These are phyloP conservation scores for Backusella macrospora DNA, from an alignment of 192 early-diverging fungal species.

Conservation along the genomic window DNA sequence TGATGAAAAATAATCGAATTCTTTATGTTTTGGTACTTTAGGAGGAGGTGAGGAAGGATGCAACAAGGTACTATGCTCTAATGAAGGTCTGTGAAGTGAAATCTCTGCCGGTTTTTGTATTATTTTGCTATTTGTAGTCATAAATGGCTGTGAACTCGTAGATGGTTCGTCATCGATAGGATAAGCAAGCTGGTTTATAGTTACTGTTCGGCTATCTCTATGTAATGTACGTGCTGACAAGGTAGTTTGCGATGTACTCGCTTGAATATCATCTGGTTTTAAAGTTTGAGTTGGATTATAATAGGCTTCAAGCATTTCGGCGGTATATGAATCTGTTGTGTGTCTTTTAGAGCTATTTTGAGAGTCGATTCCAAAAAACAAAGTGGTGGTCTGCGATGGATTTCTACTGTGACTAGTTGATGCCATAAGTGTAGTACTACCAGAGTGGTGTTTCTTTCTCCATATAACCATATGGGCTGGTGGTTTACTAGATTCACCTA, in stretches of 20 bases:
- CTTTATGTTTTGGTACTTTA: background rate
- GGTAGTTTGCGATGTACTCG: background rate
- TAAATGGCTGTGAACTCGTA: background rate
- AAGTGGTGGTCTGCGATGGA: background rate
- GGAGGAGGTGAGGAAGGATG: constrained; percentile 6
- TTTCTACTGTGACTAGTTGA: background rate
- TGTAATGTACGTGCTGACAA: background rate
- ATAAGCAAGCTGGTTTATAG: background rate
- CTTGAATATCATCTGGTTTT: constrained; percentile 12
- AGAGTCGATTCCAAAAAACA: background rate
- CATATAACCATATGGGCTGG: constrained; percentile 19
- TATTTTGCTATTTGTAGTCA: background rate
- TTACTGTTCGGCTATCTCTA: background rate
- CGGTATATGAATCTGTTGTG: background rate
- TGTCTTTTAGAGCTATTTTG: background rate
- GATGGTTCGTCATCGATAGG: background rate
- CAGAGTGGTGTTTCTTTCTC: background rate
- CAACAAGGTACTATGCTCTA: background rate
- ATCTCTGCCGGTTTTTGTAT: background rate
- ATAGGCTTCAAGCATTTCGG: background rate
- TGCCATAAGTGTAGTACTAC: background rate
- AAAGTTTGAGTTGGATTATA: background rate
- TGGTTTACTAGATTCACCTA: background rate
- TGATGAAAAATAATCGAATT: constrained; percentile 7
- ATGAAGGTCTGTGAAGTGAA: background rate